A percentile compares a stretch with the other conserved stretches of the same genome.
Conservation (phyloP, 2,329 filamentous ascomycete species). For the Penicillium sp. region DNA sequence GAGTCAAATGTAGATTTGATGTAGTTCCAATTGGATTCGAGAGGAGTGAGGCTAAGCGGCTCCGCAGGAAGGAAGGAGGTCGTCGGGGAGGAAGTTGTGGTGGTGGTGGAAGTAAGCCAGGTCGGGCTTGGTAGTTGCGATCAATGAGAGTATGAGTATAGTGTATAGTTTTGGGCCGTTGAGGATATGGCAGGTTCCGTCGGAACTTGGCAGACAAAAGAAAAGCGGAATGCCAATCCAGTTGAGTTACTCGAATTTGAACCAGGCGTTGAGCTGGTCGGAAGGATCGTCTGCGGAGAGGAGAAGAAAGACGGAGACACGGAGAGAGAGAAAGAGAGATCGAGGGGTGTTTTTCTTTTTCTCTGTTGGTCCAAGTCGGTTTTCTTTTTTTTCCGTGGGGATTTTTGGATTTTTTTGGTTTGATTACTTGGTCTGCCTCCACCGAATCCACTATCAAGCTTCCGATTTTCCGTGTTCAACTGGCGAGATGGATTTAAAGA, state of each 20-base stretch:
- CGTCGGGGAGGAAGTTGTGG: not conserved
- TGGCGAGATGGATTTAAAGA: not conserved
- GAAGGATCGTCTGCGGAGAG: not conserved
- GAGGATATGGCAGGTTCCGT: not conserved
- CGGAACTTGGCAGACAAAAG: not conserved
- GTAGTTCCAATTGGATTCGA: not conserved
- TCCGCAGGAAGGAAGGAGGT: constrained; percentile 4
- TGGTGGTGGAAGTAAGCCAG: not conserved
- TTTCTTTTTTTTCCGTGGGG: constrained; percentile 23
- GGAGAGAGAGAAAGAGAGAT: constrained; percentile 1
- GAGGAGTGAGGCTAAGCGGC: not conserved
- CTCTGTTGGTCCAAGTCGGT: constrained; percentile 38
- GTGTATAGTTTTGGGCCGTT: not conserved
- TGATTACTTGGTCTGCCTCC: constrained; percentile 26
- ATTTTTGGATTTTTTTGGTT: constrained; percentile 13
- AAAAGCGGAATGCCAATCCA: not conserved
- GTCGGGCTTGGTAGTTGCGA: not conserved
- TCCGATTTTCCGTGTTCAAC: constrained; percentile 6
- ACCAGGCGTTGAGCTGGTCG: not conserved
- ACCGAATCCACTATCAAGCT: constrained; percentile 36
- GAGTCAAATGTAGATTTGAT: not conserved
- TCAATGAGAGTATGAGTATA: not conserved
- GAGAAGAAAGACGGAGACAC: not conserved
- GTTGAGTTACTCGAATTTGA: not conserved
- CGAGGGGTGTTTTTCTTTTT: constrained; percentile 41